These are phyloP conservation scores for Basipetospora chlamydospora DNA, from an alignment of 2,329 filamentous ascomycete genomes.

Conservation along the genomic window DNA sequence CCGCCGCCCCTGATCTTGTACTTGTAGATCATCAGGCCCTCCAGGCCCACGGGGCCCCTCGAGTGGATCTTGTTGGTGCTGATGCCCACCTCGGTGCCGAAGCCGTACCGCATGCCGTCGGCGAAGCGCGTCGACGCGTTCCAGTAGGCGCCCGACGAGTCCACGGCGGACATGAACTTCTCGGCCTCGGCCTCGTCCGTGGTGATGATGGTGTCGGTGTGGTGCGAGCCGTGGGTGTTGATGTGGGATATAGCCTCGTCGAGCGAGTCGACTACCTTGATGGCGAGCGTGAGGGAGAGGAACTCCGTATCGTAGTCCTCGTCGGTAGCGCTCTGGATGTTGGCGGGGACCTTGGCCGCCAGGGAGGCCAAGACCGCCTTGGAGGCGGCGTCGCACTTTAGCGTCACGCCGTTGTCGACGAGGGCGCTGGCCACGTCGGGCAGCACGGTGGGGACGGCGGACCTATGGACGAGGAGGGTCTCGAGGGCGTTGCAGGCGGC, in stretches of 20 bases:
- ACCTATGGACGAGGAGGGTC: slow-evolving; percentile 71
- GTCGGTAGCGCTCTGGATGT: slow-evolving; percentile 50
- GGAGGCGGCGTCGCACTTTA: slow-evolving; percentile 63
- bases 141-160: slow-evolving; percentile 91
- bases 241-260: slow-evolving; percentile 73
- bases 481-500: slow-evolving; percentile 94
- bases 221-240: slow-evolving; percentile 81
- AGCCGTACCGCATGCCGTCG: slow-evolving; percentile 93
- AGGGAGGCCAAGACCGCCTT: slow-evolving; percentile 47
- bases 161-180: slow-evolving; percentile 69
- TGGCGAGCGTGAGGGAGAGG: slow-evolving; percentile 66
- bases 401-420: slow-evolving; percentile 58
- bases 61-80: slow-evolving; percentile 98
- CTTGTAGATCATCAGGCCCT: slow-evolving; percentile 94
- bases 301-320: slow-evolving; percentile 82
- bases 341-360: slow-evolving; percentile 21
- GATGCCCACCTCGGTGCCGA: slow-evolving; percentile 96
- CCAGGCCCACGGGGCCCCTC: slow-evolving; percentile 80
- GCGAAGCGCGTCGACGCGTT: slow-evolving; percentile 90
- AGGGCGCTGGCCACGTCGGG: slow-evolving; percentile 62
- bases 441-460: slow-evolving; percentile 51
- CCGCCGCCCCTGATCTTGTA: slow-evolving; percentile 77
- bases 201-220: slow-evolving; percentile 87
- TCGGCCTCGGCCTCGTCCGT: slow-evolving; percentile 53
- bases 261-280: slow-evolving; percentile 60